Base-by-base conservation (phyloP, 306 rosid genomes). In the Luffa acutangula region DNA sequence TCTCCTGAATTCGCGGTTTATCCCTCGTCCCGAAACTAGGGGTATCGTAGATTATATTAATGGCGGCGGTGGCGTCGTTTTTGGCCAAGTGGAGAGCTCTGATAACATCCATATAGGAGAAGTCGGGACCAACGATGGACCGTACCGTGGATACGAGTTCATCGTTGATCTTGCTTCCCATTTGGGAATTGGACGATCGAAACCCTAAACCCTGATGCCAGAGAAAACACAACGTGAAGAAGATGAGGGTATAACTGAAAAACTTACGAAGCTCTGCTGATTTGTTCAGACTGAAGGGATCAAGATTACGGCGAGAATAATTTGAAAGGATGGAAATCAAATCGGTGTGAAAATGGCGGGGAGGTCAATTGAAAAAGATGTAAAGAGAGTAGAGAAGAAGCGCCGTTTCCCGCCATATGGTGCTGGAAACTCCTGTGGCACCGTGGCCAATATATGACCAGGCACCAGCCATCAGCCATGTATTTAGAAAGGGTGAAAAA, bases 31-130 rank as follows among this genome's bases (percentile, higher is more conserved):
- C 90, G 76, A 83, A 82, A 75, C 63, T 77, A 49, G 91, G 80
- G 11, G 87, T 79, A 67, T 92, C 97, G 78, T 92, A 92, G 62
- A 94, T 86, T 72, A 94, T 89, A 81, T 94, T 94, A 71, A 94
- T 92, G 59, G 98, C 98, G 9, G 95, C 97, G 21, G 97, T 92
- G 86, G 86, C 88, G 85, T 94, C 97, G 84, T 92, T 91, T 67
- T 92, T 89, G 74, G 97, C 95, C 93, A 92, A 64, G 86, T 94
- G 97, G 0, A 94, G 88, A 60, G 98, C 97, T 89, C 98, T 89
- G 86, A 91, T 85, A 53, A 92, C 84, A 72, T 94, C 98, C 98
- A 91, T 94, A 64, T 94, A 94, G 54, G 91, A 78, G 84, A 86
- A 92, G 56, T 87, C 95, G 20, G 89, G 78, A 60, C 93, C 96